Evolutionary conservation across 176 grass and related monocot species (phyloP), one percentile per base, ranked within the genome.

Genomic region (Carex cristatella): DNA sequence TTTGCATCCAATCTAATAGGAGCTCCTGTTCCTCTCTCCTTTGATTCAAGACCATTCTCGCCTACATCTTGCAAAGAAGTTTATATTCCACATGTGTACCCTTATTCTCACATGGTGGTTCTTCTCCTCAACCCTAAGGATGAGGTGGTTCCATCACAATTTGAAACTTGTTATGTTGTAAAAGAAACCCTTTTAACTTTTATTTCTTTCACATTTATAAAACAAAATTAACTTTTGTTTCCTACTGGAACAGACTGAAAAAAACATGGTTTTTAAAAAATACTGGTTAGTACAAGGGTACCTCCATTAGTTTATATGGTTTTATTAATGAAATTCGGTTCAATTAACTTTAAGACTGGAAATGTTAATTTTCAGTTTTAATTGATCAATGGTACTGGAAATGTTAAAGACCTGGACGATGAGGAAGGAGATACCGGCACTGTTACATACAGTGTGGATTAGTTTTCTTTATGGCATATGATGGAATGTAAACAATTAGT

Each of bases 1-100:
- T 90, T 86, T 86, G 87, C 88, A 80, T 97, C 95, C 83, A 97
- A 90, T 81, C 84, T 93, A 81, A 94, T 90, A 82, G 91, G 89
- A 83, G 66, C 73, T 54, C 84, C 89, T n/a, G 74, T 89, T 68
- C 91, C 85, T 83, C 18, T 87, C 53, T 84, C 90, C 56, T 90
- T 94, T 7, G 48, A 66, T 12, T 93, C 88, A 61, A 86, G 79
- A 76, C 57, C 82, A 59, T 57, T 88, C 75, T 85, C 78, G 73
- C 67, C 79, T 85, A 73, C 84, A 67, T 88, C 89, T 49, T 87
- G 86, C 35, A 80, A 80, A 40, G 18, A 80, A 61, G 30, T 61
- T 76, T 57, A 57, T 80, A 32, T 38, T 61, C n/a, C 42, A 74
- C 70, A 74, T 18, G n/a, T 46, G 44, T 51, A 46, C 44, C 38